phyloP scores from a whole-genome alignment of 352 stramenopile species.

The Phytophthora ohioensis region DNA sequence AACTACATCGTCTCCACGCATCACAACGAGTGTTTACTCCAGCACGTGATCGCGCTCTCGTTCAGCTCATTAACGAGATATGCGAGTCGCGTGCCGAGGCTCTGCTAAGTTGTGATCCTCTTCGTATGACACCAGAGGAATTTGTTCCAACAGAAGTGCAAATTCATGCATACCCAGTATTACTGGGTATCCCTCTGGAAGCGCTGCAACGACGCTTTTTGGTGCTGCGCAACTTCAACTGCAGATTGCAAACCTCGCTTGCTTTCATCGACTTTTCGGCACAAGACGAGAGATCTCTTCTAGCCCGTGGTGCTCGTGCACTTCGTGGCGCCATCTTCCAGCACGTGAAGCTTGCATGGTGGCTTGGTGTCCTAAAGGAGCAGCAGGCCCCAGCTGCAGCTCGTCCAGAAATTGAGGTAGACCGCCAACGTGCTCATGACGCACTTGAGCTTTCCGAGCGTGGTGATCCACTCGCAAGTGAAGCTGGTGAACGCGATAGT shows the following conservation, averaged over 20 bases:
- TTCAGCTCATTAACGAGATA: constrained; percentile 86
- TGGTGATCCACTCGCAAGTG: constrained; percentile 33
- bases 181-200: constrained; percentile 57
- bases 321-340: constrained; percentile 86
- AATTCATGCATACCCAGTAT: constrained; percentile 55
- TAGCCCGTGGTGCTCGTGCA: constrained; percentile 63
- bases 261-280: constrained; percentile 88
- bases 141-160: constrained; percentile 79
- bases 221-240: constrained; percentile 90
- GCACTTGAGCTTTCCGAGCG: constrained; percentile 55
- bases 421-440: constrained; percentile 80
- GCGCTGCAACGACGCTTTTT: constrained; percentile 83
- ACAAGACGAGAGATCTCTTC: constrained; percentile 61
- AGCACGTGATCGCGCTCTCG: constrained; percentile 77
- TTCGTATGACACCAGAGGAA: constrained; percentile 87
- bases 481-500: constrained; percentile 65
- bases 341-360: constrained; percentile 90
- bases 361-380: constrained; percentile 88
- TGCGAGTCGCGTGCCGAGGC: constrained; percentile 83
- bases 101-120: constrained; percentile 78
- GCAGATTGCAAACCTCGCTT: constrained; percentile 83
- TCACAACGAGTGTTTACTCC: constrained; percentile 75
- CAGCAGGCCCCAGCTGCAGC: constrained; percentile 83
- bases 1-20: constrained; percentile 67
- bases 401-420: constrained; percentile 86